Percentiles rank a stretch among this genome's conserved stretches.
Evolutionary conservation across 2,329 filamentous ascomycete genomes (phyloP).

Genomic region (Aspergillus quadrilineatus): DNA sequence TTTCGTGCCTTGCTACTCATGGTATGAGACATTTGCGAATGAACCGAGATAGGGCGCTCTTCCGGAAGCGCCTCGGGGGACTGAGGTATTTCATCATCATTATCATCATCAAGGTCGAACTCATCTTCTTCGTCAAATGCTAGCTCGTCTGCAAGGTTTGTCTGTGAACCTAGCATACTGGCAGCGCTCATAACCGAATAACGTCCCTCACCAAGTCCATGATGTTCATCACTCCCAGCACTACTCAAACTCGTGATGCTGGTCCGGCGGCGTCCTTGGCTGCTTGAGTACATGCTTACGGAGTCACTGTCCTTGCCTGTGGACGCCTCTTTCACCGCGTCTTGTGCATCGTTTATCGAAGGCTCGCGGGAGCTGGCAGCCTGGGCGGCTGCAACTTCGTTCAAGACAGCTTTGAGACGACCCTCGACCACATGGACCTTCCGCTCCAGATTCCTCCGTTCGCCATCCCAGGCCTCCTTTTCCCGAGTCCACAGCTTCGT

Average conservation of each 20-base stretch:
- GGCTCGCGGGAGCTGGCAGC: conserved; percentile 30
- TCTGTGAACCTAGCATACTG: conserved; percentile 55
- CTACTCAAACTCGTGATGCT: conserved; percentile 53
- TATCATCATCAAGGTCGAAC: conserved; percentile 64
- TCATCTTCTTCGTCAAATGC: conserved; percentile 78
- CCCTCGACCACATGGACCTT: conserved; percentile 88
- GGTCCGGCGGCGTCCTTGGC: conserved; percentile 59
- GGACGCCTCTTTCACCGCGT: conserved; percentile 59
- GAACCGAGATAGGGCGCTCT: conserved; percentile 43
- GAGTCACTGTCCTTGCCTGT: conserved; percentile 62
- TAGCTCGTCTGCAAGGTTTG: conserved; percentile 85
- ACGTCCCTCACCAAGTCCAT: conserved; percentile 59
- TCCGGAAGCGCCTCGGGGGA: conserved; percentile 46
- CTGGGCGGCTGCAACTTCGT: conserved; percentile 65
- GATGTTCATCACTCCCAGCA: conserved; percentile 37
- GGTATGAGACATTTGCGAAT: conserved; percentile 37
- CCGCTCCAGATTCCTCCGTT: conserved; percentile 77
- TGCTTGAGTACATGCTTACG: conserved; percentile 71
- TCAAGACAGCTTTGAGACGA: conserved; percentile 77
- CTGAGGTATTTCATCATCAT: conserved; percentile 67
- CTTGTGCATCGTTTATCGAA: conserved; percentile 59
- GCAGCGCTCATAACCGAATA: conserved; percentile 68
- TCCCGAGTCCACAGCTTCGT: conserved; percentile 82
- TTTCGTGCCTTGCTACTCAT: conserved; percentile 45
- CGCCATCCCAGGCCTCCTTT: conserved; percentile 79